Evolutionary conservation across 495 filamentous ascomycete species (phyloP).

Genomic region (Pyronema domesticum): DNA sequence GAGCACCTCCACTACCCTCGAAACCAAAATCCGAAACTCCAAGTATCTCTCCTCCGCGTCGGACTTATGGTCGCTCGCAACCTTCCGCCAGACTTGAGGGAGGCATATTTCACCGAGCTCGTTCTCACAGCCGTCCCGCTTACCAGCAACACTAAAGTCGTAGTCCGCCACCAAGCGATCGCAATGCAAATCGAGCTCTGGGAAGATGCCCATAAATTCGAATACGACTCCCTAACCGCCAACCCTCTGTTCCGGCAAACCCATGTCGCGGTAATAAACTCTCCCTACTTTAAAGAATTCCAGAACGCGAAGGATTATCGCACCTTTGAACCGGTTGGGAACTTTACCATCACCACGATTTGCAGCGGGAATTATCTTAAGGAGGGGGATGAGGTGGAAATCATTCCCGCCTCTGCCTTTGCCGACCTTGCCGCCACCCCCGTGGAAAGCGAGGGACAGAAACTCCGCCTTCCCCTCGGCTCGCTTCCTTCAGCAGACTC

Average conservation of each 20-base stretch:
- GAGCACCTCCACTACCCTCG: constrained; percentile 9
- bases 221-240: not conserved
- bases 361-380: constrained; percentile 20
- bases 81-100: constrained; percentile 4
- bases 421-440: not conserved
- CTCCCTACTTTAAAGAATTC: constrained; percentile 16
- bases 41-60: constrained; percentile 29
- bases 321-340: constrained; percentile 16
- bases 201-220: constrained; percentile 12
- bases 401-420: constrained; percentile 12
- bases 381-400: constrained; percentile 14
- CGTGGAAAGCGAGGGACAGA: not conserved
- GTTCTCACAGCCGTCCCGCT: constrained; percentile 15
- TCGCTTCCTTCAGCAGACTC: not conserved
- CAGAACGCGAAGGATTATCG: constrained; percentile 8
- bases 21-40: constrained; percentile 27
- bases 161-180: constrained; percentile 20
- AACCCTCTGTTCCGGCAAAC: constrained; percentile 13
- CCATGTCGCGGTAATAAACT: constrained; percentile 14
- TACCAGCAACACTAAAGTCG: constrained; percentile 19
- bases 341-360: constrained; percentile 15
- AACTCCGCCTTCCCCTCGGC: not conserved
- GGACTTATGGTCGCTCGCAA: constrained; percentile 24
- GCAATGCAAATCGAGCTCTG: constrained; percentile 19
- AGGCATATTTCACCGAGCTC: constrained; percentile 17